Conservation (phyloP, 257 asterid species). For the Verbascum thapsus region DNA sequence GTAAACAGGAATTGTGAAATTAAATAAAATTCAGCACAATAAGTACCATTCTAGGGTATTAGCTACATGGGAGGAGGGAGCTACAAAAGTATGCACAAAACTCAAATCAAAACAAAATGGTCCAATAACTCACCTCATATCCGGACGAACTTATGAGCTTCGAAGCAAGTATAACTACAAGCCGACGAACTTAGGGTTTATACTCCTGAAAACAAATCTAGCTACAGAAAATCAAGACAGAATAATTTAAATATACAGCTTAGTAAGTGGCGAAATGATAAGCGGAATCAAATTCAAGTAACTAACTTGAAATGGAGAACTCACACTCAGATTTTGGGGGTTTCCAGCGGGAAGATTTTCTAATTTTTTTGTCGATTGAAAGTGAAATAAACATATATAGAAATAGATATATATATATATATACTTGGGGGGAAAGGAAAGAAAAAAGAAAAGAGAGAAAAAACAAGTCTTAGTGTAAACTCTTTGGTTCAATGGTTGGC, state of each 20-base stretch:
- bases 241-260: neutral
- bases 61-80: neutral
- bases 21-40: neutral
- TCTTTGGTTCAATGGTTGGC: too few relatives aligned
- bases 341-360: slow-evolving; percentile 35
- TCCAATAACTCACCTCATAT: slow-evolving; percentile 34
- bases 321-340: slow-evolving; percentile 20
- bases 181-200: slow-evolving; percentile 26
- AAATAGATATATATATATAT: too few relatives aligned
- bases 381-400: too few relatives aligned
- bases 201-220: slow-evolving; percentile 27
- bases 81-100: neutral
- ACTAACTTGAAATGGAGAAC: slow-evolving; percentile 16
- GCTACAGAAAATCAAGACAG: slow-evolving; percentile 4
- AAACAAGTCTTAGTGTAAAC: too few relatives aligned
- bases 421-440: too few relatives aligned
- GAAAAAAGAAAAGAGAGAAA: too few relatives aligned
- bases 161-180: slow-evolving; percentile 9
- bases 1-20: neutral
- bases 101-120: neutral
- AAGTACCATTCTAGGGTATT: slow-evolving; percentile 29
- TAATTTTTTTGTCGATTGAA: too few relatives aligned
- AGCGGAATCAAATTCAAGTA: slow-evolving; percentile 12
- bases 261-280: neutral
- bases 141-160: slow-evolving; percentile 20